Conservation (phyloP, 495 filamentous ascomycete genomes). For the Massariosphaeria phaeospora region DNA sequence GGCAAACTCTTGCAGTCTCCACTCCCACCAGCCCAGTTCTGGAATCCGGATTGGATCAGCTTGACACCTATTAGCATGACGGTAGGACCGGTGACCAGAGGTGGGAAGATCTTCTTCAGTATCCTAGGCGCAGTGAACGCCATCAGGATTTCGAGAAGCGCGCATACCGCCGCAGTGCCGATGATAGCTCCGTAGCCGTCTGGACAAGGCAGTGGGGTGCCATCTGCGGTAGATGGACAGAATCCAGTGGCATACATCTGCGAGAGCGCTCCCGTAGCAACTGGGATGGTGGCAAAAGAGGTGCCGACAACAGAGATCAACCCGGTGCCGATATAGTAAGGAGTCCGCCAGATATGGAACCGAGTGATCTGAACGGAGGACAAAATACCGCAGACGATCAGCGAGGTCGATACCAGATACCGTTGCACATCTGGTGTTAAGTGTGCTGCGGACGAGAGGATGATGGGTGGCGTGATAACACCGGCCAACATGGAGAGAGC, state of each 20-base stretch:
- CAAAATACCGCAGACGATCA: slow-evolving; percentile 80
- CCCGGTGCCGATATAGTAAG: slow-evolving; percentile 83
- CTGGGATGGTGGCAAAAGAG: slow-evolving; percentile 81
- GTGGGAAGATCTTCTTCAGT: slow-evolving; percentile 77
- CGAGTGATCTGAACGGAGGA: slow-evolving; percentile 78
- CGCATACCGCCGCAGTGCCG: slow-evolving; percentile 67
- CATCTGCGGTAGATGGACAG: slow-evolving; percentile 62
- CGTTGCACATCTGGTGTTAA: slow-evolving; percentile 55
- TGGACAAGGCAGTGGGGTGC: slow-evolving; percentile 70
- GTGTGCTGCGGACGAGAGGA: slow-evolving; percentile 69
- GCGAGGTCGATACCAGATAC: slow-evolving; percentile 83
- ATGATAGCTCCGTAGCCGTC: slow-evolving; percentile 80
- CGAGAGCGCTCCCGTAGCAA: slow-evolving; percentile 67
- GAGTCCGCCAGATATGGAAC: slow-evolving; percentile 74
- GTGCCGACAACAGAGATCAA: slow-evolving; percentile 87
- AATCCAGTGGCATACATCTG: slow-evolving; percentile 84
- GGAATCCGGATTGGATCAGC: slow-evolving; percentile 70
- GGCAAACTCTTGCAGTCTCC: slow-evolving; percentile 57
- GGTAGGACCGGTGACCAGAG: slow-evolving; percentile 69
- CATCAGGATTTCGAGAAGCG: slow-evolving; percentile 67
- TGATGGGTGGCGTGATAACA: slow-evolving; percentile 75
- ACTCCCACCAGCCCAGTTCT: slow-evolving; percentile 79
- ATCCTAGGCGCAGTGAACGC: slow-evolving; percentile 66
- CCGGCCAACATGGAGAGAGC: slow-evolving; percentile 59
- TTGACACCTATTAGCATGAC: slow-evolving; percentile 35